Evolutionary conservation across 2,329 filamentous ascomycete genomes (phyloP), one percentile per base, ranked within the genome.

Genomic region (Fusarium xyrophilum): DNA sequence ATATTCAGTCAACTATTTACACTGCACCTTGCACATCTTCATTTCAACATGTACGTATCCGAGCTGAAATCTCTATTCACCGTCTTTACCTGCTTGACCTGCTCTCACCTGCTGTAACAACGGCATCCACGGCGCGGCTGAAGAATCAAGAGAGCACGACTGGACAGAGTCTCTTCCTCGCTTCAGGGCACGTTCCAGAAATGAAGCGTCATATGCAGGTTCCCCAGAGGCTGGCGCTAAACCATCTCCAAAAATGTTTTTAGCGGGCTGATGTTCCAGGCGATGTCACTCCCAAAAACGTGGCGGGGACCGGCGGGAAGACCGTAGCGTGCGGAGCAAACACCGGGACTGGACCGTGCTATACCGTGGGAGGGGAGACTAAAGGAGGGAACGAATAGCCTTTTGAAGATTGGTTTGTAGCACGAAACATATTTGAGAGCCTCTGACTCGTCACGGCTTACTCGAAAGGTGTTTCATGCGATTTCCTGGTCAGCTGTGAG

Each of bases 181-280:
- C 25, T 56, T 56, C 38, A 55, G 44, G 32, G 47, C 47, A 55
- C 43, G 48, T 57, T 69, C 67, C 57, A 68, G 67, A 61, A 57
- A 68, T 40, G 33, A 60, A 51, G 36, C 50, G 46, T 55, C 28
- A 62, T 36, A 65, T 65, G 62, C 60, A 65, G 54, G 40, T 38
- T 58, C 40, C 56, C 64, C 47, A 61, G n/a, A n/a, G n/a, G n/a
- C n/a, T n/a, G n/a, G 32, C 47, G 58, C 50, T 30, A 44, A 57
- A 44, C 56, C 27, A 43, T 68, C 53, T 69, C 66, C 44, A 67
- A 52, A 52, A 53, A 57, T 32, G 30, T 56, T 62, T 56, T 63
- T 48, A 30, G 38, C 53, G 57, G 66, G 58, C 57, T 69, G 67
- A 69, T 32, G 62, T 63, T 57, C 57, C 53, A 67, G 57, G 57